A percentile compares a stretch with the other conserved stretches of the same genome.
phyloP scores from a whole-genome alignment of 1,284 basidiomycete species.

The Ustilago crameri region DNA sequence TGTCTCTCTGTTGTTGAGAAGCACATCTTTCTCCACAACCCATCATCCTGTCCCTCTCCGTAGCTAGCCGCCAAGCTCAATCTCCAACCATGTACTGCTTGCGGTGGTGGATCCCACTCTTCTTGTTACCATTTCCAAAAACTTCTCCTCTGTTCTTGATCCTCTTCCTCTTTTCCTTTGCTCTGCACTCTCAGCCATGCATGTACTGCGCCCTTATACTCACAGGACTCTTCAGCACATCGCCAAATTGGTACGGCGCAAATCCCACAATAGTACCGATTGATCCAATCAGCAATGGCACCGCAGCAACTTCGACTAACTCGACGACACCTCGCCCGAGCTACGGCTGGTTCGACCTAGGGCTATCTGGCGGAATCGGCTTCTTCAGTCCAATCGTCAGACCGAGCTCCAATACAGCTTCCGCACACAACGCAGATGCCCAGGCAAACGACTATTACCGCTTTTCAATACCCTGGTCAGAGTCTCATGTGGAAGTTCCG shows the following conservation, averaged over 20 bases:
- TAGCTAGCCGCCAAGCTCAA: not conserved
- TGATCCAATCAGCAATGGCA: not conserved
- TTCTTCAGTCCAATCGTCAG: constrained; percentile 30
- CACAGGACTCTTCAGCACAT: constrained; percentile 53
- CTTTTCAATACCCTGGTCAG: constrained; percentile 33
- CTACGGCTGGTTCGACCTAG: constrained; percentile 39
- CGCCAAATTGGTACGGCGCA: constrained; percentile 46
- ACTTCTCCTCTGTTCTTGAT: constrained; percentile 56
- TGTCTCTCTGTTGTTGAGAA: too few species aligned
- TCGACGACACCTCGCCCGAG: constrained; percentile 15
- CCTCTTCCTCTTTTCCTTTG: constrained; percentile 58
- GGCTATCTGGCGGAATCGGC: constrained; percentile 36
- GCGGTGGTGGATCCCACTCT: constrained; percentile 64
- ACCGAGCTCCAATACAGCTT: not conserved
- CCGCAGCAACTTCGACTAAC: constrained; percentile 7
- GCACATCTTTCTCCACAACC: too few species aligned
- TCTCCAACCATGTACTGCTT: constrained; percentile 54
- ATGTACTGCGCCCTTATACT: constrained; percentile 61
- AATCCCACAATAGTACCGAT: not conserved
- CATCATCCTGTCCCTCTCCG: not conserved
- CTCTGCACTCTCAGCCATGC: constrained; percentile 60
- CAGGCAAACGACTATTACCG: constrained; percentile 3
- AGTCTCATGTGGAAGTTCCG: constrained; percentile 22
- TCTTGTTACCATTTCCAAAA: constrained; percentile 60
- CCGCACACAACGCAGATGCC: not conserved